A percentile compares a stretch with the other conserved stretches of the same genome.
phyloP scores from a whole-genome alignment of 176 grass and related monocot species.

The Triticum turgidum region DNA sequence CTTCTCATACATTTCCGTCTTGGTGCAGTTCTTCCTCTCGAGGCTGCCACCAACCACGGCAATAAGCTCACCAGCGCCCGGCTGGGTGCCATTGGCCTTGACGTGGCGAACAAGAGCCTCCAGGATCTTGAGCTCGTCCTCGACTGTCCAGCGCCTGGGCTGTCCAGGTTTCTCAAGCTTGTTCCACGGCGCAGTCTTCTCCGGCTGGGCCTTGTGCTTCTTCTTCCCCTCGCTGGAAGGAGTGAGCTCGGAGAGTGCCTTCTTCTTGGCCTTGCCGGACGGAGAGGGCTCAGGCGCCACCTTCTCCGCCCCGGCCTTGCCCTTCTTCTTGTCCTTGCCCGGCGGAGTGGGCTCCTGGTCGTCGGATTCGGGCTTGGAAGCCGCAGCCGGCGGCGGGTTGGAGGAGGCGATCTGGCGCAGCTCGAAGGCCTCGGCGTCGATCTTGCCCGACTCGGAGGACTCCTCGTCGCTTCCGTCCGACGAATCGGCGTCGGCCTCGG shows the following conservation, averaged over 20 bases:
- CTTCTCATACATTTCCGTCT: constrained; percentile 20
- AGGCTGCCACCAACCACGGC: constrained; percentile 14
- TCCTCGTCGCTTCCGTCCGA: constrained; percentile 5
- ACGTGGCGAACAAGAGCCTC: background rate
- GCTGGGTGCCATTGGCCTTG: constrained; percentile 1
- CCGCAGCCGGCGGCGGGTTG: too few relatives aligned
- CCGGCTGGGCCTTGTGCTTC: background rate
- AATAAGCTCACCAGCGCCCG: background rate
- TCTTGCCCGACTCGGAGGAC: constrained; percentile 25
- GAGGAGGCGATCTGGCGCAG: background rate
- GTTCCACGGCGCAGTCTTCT: background rate
- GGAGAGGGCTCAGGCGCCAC: background rate
- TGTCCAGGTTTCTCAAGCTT: background rate
- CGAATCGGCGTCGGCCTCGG: background rate
- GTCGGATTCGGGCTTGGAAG: too few relatives aligned
- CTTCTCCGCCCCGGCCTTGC: background rate
- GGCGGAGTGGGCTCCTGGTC: background rate
- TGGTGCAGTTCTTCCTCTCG: background rate
- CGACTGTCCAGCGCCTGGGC: background rate
- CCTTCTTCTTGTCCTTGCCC: constrained; percentile 25
- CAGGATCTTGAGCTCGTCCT: constrained; percentile 34
- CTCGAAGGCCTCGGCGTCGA: constrained; percentile 8
- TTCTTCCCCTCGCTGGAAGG: background rate
- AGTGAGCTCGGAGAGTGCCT: background rate
- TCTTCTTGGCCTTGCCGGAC: constrained; percentile 14